These are phyloP conservation scores for Globisporangium middletonii DNA, from an alignment of 352 stramenopile species.

Conservation along the genomic window DNA sequence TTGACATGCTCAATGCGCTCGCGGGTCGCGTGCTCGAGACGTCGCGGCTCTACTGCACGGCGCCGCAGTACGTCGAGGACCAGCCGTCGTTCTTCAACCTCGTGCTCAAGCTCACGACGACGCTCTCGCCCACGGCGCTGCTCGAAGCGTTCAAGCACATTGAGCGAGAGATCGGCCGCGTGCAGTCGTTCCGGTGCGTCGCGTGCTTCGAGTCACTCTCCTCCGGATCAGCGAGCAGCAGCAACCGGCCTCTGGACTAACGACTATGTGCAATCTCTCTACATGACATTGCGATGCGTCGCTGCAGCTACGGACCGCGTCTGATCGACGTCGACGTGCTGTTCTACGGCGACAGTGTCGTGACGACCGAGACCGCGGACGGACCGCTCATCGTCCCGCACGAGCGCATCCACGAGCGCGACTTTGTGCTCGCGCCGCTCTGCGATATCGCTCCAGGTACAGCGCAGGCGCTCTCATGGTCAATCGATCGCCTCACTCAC, in stretches of 20 bases:
- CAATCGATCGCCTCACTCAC: background rate
- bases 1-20: conserved; percentile 40
- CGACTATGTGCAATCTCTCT: background rate
- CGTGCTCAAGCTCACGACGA: conserved; percentile 84
- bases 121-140: conserved; percentile 66
- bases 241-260: background rate
- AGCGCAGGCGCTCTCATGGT: background rate
- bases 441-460: conserved; percentile 83
- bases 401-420: conserved; percentile 89
- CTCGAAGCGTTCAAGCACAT: conserved; percentile 86
- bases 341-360: conserved; percentile 79
- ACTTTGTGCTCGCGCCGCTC: conserved; percentile 97
- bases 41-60: conserved; percentile 91
- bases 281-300: background rate
- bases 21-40: conserved; percentile 63
- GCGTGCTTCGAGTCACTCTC: background rate
- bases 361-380: conserved; percentile 59
- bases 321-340: conserved; percentile 96
- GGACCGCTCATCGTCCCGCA: conserved; percentile 92
- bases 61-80: conserved; percentile 93
- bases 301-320: conserved; percentile 85
- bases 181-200: conserved; percentile 41
- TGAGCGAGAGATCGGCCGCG: conserved; percentile 85
- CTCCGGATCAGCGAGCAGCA: background rate
- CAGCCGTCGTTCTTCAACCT: conserved; percentile 95